These are phyloP conservation scores for Fusarium guadeloupense DNA, from an alignment of 2,329 filamentous ascomycete genomes.

Conservation along the genomic window DNA sequence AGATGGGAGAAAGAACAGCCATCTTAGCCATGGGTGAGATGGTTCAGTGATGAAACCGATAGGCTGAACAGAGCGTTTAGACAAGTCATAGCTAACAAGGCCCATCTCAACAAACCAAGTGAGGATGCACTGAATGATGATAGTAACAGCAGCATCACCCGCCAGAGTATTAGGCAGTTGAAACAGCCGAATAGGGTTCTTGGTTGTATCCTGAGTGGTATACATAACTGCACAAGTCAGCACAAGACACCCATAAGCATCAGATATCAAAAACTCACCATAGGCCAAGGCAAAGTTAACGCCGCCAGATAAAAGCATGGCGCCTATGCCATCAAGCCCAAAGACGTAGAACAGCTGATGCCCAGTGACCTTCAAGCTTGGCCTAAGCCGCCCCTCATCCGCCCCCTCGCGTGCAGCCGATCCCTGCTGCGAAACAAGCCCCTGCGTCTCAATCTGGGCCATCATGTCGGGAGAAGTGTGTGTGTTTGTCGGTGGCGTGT, in stretches of 20 bases:
- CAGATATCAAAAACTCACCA: slow-evolving; percentile 46
- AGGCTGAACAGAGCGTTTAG: slow-evolving; percentile 55
- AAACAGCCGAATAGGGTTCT: slow-evolving; percentile 57
- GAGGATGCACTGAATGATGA: slow-evolving; percentile 59
- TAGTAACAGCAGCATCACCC: slow-evolving; percentile 59
- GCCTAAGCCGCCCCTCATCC: slow-evolving; percentile 44
- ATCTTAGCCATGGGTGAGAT: slow-evolving; percentile 46
- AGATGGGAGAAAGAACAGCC: slow-evolving; percentile 45
- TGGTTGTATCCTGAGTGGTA: slow-evolving; percentile 48
- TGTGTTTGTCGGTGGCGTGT: not conserved
- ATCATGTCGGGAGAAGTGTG: slow-evolving; percentile 2
- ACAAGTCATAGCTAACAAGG: slow-evolving; percentile 59
- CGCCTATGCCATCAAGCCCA: slow-evolving; percentile 57
- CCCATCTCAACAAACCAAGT: slow-evolving; percentile 62
- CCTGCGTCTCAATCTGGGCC: slow-evolving; percentile 38
- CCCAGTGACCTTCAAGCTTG: slow-evolving; percentile 52
- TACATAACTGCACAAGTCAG: slow-evolving; percentile 56
- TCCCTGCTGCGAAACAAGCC: slow-evolving; percentile 26
- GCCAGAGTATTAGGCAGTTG: slow-evolving; percentile 61
- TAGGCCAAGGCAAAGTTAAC: slow-evolving; percentile 64
- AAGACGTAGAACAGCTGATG: slow-evolving; percentile 62
- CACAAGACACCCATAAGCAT: not conserved
- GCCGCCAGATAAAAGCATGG: slow-evolving; percentile 57
- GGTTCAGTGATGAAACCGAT: slow-evolving; percentile 57
- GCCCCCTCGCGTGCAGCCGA: slow-evolving; percentile 7